phyloP scores from a whole-genome alignment of 1,139 yeast genomes.

The Yamadazyma trypodendri region DNA sequence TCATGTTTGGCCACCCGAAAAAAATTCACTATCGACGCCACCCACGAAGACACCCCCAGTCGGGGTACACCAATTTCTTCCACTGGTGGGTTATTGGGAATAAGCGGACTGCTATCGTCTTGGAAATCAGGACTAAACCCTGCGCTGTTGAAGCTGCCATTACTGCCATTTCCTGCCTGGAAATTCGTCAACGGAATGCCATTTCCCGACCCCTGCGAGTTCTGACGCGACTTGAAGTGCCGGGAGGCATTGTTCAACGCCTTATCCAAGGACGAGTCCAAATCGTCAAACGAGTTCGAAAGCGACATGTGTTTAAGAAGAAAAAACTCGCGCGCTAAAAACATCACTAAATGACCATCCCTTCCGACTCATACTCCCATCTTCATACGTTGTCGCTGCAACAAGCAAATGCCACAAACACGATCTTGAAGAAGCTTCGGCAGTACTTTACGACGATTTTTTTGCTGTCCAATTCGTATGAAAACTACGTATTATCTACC shows the following conservation, averaged over 20 bases:
- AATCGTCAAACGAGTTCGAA: constrained; percentile 28
- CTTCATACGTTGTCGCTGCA: constrained; percentile 9
- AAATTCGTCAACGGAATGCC: constrained; percentile 27
- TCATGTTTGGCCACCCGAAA: constrained; percentile 28
- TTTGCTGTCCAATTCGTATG: constrained; percentile 24
- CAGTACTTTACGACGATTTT: constrained; percentile 20
- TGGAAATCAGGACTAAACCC: constrained; percentile 4
- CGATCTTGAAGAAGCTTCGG: constrained; percentile 22
- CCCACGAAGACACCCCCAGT: constrained; percentile 16
- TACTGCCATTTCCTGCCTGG: background rate
- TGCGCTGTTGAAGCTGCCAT: background rate
- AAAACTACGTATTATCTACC: constrained; percentile 33
- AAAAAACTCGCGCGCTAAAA: background rate
- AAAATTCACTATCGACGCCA: constrained; percentile 17
- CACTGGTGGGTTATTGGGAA: constrained; percentile 20
- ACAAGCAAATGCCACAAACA: constrained; percentile 10
- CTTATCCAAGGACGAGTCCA: constrained; percentile 42
- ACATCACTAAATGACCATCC: background rate
- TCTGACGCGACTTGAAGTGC: constrained; percentile 23
- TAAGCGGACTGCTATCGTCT: constrained; percentile 32
- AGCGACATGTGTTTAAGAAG: background rate
- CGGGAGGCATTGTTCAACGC: constrained; percentile 43
- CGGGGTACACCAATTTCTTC: constrained; percentile 21
- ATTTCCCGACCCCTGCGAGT: constrained; percentile 24
- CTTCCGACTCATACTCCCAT: constrained; percentile 6